Evolutionary conservation across 768 basidiomycete species (phyloP).

Genomic region (Boletus patriciae): DNA sequence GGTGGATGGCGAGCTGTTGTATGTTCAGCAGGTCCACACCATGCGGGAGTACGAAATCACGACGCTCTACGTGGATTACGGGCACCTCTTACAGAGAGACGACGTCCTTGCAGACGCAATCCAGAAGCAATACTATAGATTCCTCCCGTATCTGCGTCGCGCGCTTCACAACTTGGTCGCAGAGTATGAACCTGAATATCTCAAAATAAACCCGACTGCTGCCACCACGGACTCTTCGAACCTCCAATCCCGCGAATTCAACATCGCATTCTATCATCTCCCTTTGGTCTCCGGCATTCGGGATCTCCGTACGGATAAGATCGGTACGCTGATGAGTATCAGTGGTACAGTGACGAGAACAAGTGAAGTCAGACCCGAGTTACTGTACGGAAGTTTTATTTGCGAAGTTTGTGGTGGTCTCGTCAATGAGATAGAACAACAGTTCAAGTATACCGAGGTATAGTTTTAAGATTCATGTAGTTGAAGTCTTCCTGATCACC

Average conservation of each 20-base stretch:
- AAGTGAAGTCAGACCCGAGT: conserved; percentile 93
- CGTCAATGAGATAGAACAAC: conserved; percentile 94
- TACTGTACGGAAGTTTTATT: conserved; percentile 89
- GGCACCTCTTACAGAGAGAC: conserved; percentile 85
- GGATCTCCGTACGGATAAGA: conserved; percentile 88
- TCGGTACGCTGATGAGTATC: conserved; percentile 92
- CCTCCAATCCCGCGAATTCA: conserved; percentile 90
- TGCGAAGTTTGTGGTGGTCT: conserved; percentile 87
- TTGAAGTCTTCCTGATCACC: conserved; percentile 9
- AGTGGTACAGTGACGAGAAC: conserved; percentile 97
- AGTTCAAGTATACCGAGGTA: conserved; percentile 99
- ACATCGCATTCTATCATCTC: conserved; percentile 92
- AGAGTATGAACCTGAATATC: conserved; percentile 88
- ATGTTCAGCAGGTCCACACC: conserved; percentile 90
- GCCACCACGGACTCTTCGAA: conserved; percentile 84
- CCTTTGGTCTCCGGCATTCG: conserved; percentile 94
- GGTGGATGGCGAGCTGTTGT: conserved; percentile 66
- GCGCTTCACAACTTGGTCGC: conserved; percentile 89
- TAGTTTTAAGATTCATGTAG: background rate
- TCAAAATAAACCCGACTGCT: conserved; percentile 92
- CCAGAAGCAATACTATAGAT: conserved; percentile 93
- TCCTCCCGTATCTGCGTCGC: conserved; percentile 90
- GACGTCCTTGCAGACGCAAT: conserved; percentile 94
- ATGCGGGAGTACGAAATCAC: conserved; percentile 95
- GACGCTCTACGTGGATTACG: conserved; percentile 95